A percentile compares a stretch with the other conserved stretches of the same genome.
Evolutionary conservation across 2,329 filamentous ascomycete genomes (phyloP).

Genomic region (Didymella exigua): DNA sequence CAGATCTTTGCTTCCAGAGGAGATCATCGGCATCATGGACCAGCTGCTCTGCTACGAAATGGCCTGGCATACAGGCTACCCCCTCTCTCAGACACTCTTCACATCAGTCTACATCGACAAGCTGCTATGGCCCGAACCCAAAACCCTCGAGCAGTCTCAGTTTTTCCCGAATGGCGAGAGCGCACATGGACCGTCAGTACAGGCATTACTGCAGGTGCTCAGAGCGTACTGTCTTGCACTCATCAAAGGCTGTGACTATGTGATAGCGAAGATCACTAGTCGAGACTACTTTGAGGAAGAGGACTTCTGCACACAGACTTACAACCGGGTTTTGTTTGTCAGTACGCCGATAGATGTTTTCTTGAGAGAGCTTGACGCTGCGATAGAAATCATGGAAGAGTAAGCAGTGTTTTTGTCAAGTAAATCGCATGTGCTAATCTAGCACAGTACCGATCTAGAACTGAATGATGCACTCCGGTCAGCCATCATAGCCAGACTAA

Average conservation of each 20-base stretch:
- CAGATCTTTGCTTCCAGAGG: slow-evolving; percentile 70
- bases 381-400: slow-evolving; percentile 39
- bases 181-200: slow-evolving; percentile 24
- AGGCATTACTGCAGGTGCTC: slow-evolving; percentile 60
- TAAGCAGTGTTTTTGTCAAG: slow-evolving; percentile 18
- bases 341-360: slow-evolving; percentile 41
- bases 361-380: slow-evolving; percentile 41
- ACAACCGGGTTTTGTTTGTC: slow-evolving; percentile 77
- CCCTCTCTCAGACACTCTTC: slow-evolving; percentile 91
- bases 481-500: slow-evolving; percentile 69
- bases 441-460: slow-evolving; percentile 25
- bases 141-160: slow-evolving; percentile 66
- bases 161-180: slow-evolving; percentile 54
- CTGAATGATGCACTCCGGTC: slow-evolving; percentile 48
- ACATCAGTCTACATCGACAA: slow-evolving; percentile 90
- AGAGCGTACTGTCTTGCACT: slow-evolving; percentile 85
- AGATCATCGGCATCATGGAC: slow-evolving; percentile 93
- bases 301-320: slow-evolving; percentile 93
- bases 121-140: slow-evolving; percentile 73
- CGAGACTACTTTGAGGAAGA: slow-evolving; percentile 98
- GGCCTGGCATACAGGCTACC: slow-evolving; percentile 96
- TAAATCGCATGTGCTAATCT: slow-evolving; percentile 16
- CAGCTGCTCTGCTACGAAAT: slow-evolving; percentile 92
- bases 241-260: slow-evolving; percentile 80
- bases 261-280: slow-evolving; percentile 76